Conservation (phyloP, 345 rosid species). For the Eucalyptus pauciflora region DNA sequence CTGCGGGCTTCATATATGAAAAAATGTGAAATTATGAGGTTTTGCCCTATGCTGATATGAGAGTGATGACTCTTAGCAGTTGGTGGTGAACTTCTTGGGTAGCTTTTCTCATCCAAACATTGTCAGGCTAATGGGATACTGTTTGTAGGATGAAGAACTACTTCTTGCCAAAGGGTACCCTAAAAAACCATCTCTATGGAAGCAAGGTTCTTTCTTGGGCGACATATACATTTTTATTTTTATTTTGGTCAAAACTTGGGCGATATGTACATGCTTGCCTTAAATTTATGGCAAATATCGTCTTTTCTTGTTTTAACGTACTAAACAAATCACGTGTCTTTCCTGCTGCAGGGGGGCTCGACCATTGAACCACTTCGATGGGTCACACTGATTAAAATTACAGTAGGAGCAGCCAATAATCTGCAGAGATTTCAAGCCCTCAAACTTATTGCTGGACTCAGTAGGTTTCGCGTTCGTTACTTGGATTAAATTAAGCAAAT, state of each 20-base stretch:
- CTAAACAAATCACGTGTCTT: neutral
- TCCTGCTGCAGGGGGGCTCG: neutral
- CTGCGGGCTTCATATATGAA: neutral
- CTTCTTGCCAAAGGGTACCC: slow-evolving; percentile 1
- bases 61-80: neutral
- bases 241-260: no score
- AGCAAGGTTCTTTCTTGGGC: neutral
- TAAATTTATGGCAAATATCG: neutral
- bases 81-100: neutral
- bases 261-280: neutral
- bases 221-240: no score
- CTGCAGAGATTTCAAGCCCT: slow-evolving; percentile 2
- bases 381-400: neutral
- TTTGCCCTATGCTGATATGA: neutral
- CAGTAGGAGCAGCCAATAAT: neutral
- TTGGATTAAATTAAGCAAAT: neutral
- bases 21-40: neutral
- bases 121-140: neutral
- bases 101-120: neutral
- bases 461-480: neutral
- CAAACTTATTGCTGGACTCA: neutral
- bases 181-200: slow-evolving; percentile 1
- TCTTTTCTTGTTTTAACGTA: neutral
- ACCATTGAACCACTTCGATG: neutral
- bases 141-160: neutral